These are phyloP conservation scores for Pulveroboletus sp. DNA, from an alignment of 768 basidiomycete genomes.

Conservation along the genomic window DNA sequence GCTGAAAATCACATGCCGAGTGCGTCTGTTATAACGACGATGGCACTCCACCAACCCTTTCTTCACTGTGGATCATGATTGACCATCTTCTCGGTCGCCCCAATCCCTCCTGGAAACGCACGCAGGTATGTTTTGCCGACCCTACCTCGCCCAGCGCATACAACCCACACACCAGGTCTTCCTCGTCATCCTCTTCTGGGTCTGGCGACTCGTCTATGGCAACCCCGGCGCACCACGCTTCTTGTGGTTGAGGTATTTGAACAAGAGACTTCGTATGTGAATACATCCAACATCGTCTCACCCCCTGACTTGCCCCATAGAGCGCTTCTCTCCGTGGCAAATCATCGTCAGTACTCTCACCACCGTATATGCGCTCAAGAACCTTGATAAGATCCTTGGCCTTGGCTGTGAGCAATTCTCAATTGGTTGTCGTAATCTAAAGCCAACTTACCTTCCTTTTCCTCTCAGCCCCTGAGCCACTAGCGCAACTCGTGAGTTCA, in stretches of 20 bases:
- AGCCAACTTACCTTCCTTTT: background rate
- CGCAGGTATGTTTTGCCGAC: constrained; percentile 51
- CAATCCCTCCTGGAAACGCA: constrained; percentile 84
- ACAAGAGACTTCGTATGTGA: constrained; percentile 57
- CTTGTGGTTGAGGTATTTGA: constrained; percentile 59
- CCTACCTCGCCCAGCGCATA: background rate
- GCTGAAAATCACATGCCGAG: constrained; percentile 34
- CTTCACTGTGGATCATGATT: constrained; percentile 59
- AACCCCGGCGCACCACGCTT: constrained; percentile 62
- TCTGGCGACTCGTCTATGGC: constrained; percentile 73
- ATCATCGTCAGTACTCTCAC: constrained; percentile 86
- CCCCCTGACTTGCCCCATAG: constrained; percentile 33
- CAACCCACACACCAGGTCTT: constrained; percentile 58
- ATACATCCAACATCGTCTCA: background rate
- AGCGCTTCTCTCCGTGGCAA: constrained; percentile 95
- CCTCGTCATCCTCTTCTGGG: constrained; percentile 89
- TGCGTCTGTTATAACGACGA: background rate
- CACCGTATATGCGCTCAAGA: constrained; percentile 74
- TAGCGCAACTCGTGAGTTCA: constrained; percentile 74
- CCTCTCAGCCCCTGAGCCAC: constrained; percentile 81
- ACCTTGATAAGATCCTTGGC: constrained; percentile 84
- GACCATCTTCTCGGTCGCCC: constrained; percentile 91
- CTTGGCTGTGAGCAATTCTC: constrained; percentile 53
- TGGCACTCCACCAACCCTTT: background rate
- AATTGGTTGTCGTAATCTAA: background rate